Conservation (phyloP, 345 rosid species). For the Eucalyptus brandiana region DNA sequence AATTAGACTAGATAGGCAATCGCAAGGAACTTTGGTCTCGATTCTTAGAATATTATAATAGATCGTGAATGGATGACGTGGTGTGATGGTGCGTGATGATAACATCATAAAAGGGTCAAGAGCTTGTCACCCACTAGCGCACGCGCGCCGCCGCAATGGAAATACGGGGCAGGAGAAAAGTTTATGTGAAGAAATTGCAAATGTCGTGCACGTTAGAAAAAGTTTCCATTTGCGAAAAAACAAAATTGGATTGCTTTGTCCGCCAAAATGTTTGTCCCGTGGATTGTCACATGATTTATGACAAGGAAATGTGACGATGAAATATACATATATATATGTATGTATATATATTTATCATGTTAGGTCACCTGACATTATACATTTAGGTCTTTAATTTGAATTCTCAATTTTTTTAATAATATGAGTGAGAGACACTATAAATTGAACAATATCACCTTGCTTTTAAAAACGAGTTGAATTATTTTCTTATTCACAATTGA, state of each 20-base stretch:
- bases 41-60: background rate
- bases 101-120: background rate
- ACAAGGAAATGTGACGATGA: no score
- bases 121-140: background rate
- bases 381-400: background rate
- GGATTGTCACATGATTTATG: no score
- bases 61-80: background rate
- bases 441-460: background rate
- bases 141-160: no score
- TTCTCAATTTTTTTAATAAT: background rate
- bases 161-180: no score
- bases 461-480: background rate
- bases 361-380: background rate
- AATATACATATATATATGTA: no score
- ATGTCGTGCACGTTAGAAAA: no score
- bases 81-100: background rate
- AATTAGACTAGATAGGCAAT: background rate
- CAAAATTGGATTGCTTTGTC: no score
- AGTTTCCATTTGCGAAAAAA: no score
- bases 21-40: background rate
- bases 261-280: no score
- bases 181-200: no score
- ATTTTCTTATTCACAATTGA: no score
- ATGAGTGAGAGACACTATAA: background rate
- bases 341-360: no score